Conservation (phyloP, 2,329 filamentous ascomycete species). For the Onygenales sp. region DNA sequence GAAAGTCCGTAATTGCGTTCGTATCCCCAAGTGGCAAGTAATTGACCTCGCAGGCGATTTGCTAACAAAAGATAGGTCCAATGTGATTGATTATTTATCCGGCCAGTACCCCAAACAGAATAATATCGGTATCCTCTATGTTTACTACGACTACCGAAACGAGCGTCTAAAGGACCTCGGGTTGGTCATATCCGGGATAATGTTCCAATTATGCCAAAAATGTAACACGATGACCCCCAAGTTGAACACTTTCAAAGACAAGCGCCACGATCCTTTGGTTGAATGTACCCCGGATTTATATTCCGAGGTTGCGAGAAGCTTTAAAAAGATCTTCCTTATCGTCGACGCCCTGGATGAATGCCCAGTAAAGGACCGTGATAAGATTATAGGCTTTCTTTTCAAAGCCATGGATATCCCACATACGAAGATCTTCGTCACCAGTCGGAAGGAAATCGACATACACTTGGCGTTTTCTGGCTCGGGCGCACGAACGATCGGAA, state of each 20-base stretch:
- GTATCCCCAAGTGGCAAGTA: background rate
- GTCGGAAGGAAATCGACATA: background rate
- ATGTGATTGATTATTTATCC: conserved; percentile 1
- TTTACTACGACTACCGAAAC: conserved; percentile 2
- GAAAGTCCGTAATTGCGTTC: conserved; percentile 2
- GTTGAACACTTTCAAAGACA: background rate
- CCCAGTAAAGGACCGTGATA: background rate
- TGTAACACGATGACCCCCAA: background rate
- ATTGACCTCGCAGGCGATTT: background rate
- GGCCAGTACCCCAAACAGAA: background rate
- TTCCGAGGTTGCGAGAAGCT: background rate
- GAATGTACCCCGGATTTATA: background rate
- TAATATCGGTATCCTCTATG: background rate
- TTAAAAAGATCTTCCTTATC: background rate
- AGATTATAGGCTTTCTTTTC: background rate
- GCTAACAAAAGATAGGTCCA: background rate
- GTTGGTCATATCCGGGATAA: background rate
- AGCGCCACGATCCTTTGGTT: background rate
- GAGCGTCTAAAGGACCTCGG: background rate
- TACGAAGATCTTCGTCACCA: background rate
- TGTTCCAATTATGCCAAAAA: background rate
- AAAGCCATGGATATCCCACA: background rate
- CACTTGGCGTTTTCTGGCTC: background rate
- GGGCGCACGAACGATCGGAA: background rate
- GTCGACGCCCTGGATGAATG: conserved; percentile 4